phyloP scores from a whole-genome alignment of 2,329 filamentous ascomycete genomes.

The Cladosporium sp. region DNA sequence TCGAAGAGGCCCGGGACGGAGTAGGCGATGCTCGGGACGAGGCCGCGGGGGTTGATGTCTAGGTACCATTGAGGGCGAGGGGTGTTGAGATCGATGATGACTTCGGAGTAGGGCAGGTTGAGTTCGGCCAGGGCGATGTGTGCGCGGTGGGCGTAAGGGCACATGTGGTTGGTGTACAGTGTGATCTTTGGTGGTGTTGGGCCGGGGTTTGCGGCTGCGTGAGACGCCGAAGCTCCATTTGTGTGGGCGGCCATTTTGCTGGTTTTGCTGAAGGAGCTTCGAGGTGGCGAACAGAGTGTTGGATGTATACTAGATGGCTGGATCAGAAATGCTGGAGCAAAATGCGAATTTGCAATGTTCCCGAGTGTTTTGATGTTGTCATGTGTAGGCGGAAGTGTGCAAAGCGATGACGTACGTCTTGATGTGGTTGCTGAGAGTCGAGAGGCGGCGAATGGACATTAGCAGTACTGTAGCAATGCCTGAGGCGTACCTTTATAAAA shows the following conservation, averaged over 20 bases:
- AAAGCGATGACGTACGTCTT: constrained; percentile 6
- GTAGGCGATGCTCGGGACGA: constrained; percentile 68
- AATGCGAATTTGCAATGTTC: too few relatives aligned
- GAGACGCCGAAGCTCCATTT: constrained; percentile 8
- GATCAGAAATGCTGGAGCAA: too few relatives aligned
- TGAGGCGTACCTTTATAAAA: neutral
- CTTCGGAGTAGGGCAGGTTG: constrained; percentile 30
- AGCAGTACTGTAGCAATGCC: neutral
- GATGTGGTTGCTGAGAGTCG: neutral
- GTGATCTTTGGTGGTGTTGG: constrained; percentile 48
- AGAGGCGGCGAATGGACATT: constrained; percentile 6
- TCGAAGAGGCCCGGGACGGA: constrained; percentile 42
- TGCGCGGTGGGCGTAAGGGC: constrained; percentile 71
- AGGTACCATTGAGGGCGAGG: constrained; percentile 73
- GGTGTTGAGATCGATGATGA: constrained; percentile 60
- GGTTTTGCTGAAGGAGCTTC: neutral
- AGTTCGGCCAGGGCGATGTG: constrained; percentile 32
- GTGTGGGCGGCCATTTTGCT: constrained; percentile 11
- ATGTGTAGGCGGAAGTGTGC: neutral
- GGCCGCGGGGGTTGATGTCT: constrained; percentile 71
- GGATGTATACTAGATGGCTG: neutral
- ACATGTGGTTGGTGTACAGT: constrained; percentile 66
- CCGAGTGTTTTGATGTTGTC: neutral
- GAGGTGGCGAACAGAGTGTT: neutral
- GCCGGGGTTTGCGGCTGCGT: neutral